These are phyloP conservation scores for Kitagawia praeruptora DNA, from an alignment of 129 eudicot genomes.

Conservation along the genomic window DNA sequence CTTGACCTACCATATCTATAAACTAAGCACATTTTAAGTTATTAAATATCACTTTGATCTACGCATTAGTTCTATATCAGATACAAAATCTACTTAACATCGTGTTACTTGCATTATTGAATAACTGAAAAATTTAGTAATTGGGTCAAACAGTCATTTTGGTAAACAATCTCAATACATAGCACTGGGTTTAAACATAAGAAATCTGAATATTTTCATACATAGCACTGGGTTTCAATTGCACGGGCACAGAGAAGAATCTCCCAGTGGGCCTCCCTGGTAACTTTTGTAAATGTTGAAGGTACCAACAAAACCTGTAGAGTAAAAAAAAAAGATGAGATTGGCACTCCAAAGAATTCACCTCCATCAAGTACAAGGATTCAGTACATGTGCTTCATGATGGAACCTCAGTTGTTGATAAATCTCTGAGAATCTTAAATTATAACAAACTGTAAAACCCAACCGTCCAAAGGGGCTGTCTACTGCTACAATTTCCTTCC, in stretches of 20 bases:
- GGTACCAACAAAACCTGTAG: slow-evolving; percentile 78
- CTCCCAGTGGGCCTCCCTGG: slow-evolving; percentile 99
- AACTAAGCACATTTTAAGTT: not conserved
- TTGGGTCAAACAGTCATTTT: not conserved
- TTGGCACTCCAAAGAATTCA: slow-evolving; percentile 1
- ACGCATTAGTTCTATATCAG: not conserved
- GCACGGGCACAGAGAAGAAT: slow-evolving; percentile 97
- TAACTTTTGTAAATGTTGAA: slow-evolving; percentile 84
- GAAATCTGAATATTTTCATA: slow-evolving; percentile 20
- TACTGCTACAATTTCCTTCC: slow-evolving; percentile 64
- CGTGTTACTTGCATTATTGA: not conserved
- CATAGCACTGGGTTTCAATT: slow-evolving; percentile 93
- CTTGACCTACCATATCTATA: not conserved
- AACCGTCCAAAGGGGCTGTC: slow-evolving; percentile 88
- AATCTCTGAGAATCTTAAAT: slow-evolving; percentile 86
- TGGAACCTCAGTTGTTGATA: slow-evolving; percentile 80
- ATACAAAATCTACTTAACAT: not conserved
- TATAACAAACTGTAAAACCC: slow-evolving; percentile 93
- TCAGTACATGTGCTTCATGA: slow-evolving; percentile 61
- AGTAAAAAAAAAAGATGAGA: slow-evolving; percentile 6
- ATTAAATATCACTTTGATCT: not conserved
- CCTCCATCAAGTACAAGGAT: slow-evolving; percentile 10
- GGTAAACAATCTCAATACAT: not conserved
- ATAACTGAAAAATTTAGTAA: not conserved
- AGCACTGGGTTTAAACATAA: not conserved